Conservation (phyloP, 2,329 filamentous ascomycete species). For the Zymoseptoria pseudotritici region DNA sequence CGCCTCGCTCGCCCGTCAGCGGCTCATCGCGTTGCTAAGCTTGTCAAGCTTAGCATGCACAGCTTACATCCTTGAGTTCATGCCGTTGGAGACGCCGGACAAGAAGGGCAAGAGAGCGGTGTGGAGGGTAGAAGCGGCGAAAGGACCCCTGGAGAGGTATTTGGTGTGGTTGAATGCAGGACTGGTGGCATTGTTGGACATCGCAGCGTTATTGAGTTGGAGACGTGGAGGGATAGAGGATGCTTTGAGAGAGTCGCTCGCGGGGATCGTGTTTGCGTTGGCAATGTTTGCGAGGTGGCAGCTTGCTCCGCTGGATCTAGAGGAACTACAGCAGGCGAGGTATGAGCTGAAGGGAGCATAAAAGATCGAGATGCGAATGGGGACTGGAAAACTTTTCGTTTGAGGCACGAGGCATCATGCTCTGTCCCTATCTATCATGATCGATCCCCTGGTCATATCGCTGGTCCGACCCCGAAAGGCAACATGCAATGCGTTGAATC, state of each 20-base stretch:
- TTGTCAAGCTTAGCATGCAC: slow-evolving; percentile 58
- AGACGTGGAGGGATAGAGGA: slow-evolving; percentile 22
- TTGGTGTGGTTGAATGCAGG: slow-evolving; percentile 55
- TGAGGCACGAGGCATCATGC: neutral
- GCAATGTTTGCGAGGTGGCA: slow-evolving; percentile 56
- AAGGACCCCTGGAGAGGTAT: slow-evolving; percentile 48
- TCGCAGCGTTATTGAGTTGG: slow-evolving; percentile 39
- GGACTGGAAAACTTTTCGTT: neutral
- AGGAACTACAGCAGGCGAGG: slow-evolving; percentile 53
- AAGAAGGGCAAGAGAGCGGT: slow-evolving; percentile 27
- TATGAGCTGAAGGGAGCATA: slow-evolving; percentile 64
- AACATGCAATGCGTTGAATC: neutral
- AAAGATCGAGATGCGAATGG: slow-evolving; percentile 3
- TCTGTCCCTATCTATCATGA: neutral
- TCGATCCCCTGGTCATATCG: neutral
- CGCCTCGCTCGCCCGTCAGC: slow-evolving; percentile 29
- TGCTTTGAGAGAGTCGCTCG: slow-evolving; percentile 34
- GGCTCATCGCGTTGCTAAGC: slow-evolving; percentile 48
- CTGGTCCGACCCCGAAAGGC: neutral
- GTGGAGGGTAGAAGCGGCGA: slow-evolving; percentile 23
- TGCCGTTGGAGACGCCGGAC: slow-evolving; percentile 43
- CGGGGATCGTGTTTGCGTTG: slow-evolving; percentile 51
- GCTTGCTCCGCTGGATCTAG: slow-evolving; percentile 63
- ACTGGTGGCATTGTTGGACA: slow-evolving; percentile 47
- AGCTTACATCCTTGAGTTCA: slow-evolving; percentile 48